Conservation (phyloP, 441 rosid species). For the Omphalea diandra region DNA sequence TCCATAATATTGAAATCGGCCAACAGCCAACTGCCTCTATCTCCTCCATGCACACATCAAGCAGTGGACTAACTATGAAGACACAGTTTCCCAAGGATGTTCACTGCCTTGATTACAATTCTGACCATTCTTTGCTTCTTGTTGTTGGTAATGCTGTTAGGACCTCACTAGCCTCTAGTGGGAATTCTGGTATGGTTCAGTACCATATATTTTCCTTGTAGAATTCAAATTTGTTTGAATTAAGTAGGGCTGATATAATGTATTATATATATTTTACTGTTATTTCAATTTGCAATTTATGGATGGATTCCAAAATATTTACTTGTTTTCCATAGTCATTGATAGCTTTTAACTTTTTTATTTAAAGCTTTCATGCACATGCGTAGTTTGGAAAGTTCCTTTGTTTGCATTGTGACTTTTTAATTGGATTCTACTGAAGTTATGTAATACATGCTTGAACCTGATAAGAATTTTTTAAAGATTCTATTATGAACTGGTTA, state of each 20-base stretch:
- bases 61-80: constrained; percentile 37
- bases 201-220: constrained; percentile 21
- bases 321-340: background rate
- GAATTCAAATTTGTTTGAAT: background rate
- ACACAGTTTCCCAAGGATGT: constrained; percentile 63
- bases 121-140: constrained; percentile 57
- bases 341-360: background rate
- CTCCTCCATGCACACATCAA: constrained; percentile 42
- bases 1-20: constrained; percentile 67
- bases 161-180: constrained; percentile 36
- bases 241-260: background rate
- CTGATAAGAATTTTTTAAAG: background rate
- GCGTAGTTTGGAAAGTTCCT: background rate
- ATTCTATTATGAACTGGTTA: background rate
- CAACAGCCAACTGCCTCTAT: constrained; percentile 63
- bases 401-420: background rate
- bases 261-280: background rate
- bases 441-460: background rate
- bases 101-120: constrained; percentile 75
- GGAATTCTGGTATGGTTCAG: constrained; percentile 57
- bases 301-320: background rate
- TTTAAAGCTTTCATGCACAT: too few species aligned
- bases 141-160: constrained; percentile 52
- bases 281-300: background rate
- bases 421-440: background rate